Evolutionary conservation across 2,329 filamentous ascomycete species (phyloP).

Genomic region (Gliomastix tumulicola): DNA sequence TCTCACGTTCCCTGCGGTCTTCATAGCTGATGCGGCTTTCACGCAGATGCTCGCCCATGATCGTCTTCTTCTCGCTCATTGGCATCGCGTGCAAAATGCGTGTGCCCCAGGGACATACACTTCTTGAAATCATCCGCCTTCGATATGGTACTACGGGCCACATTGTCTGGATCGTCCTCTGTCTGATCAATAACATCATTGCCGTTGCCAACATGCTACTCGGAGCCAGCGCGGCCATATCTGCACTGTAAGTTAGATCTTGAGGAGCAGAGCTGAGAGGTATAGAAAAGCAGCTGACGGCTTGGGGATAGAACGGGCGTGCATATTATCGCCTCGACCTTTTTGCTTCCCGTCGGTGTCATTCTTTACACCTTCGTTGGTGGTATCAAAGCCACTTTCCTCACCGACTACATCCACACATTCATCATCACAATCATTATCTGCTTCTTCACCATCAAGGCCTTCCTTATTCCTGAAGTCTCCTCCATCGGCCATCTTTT

Average conservation of each 20-base stretch:
- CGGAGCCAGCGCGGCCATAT: slow-evolving; percentile 55
- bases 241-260: slow-evolving; percentile 14
- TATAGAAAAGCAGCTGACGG: too few relatives aligned
- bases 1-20: too few relatives aligned
- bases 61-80: slow-evolving; percentile 75
- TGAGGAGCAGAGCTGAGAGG: too few relatives aligned
- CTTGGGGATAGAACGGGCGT: slow-evolving; percentile 16
- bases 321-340: slow-evolving; percentile 66
- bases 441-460: slow-evolving; percentile 70
- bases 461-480: slow-evolving; percentile 65
- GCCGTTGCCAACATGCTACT: slow-evolving; percentile 80
- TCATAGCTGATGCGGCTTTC: too few relatives aligned
- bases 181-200: slow-evolving; percentile 71
- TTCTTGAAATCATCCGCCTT: slow-evolving; percentile 70
- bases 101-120: slow-evolving; percentile 74
- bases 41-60: slow-evolving; percentile 74
- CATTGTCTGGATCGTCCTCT: slow-evolving; percentile 69
- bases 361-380: slow-evolving; percentile 65
- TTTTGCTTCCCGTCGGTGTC: slow-evolving; percentile 72
- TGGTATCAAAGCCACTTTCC: slow-evolving; percentile 1
- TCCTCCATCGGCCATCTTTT: slow-evolving; percentile 70
- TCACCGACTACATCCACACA: slow-evolving; percentile 52
- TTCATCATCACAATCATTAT: slow-evolving; percentile 73
- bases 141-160: slow-evolving; percentile 67
- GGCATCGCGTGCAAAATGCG: slow-evolving; percentile 78